Conservation (phyloP, 768 basidiomycete species). For the Agaricus subrufescens region DNA sequence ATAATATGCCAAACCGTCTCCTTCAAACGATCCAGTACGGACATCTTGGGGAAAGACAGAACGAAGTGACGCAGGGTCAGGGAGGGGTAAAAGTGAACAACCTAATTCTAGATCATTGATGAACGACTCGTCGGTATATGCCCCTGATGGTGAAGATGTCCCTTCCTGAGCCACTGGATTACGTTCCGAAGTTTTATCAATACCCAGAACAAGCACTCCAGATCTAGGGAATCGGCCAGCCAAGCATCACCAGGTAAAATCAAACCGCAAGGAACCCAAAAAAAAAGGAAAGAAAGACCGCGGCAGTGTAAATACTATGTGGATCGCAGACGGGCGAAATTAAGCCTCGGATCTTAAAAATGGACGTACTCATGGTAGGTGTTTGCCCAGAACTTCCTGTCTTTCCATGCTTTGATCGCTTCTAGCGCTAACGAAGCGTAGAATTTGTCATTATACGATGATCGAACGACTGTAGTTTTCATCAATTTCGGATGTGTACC, state of each 20-base stretch:
- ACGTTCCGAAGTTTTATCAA: constrained; percentile 16
- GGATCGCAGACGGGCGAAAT: not conserved
- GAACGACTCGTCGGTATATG: constrained; percentile 52
- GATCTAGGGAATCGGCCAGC: constrained; percentile 37
- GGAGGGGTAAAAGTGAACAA: constrained; percentile 39
- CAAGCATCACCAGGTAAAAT: not conserved
- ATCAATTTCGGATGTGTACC: not conserved
- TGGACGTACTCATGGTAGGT: constrained; percentile 76
- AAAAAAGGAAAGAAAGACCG: not conserved
- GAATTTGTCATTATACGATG: constrained; percentile 64
- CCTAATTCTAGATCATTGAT: constrained; percentile 61
- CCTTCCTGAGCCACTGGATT: not conserved
- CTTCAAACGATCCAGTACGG: constrained; percentile 28
- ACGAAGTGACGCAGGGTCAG: constrained; percentile 35
- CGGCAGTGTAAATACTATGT: constrained; percentile 1
- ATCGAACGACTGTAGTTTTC: constrained; percentile 40
- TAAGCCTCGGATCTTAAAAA: constrained; percentile 15
- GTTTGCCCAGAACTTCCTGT: constrained; percentile 58
- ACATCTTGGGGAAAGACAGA: constrained; percentile 42
- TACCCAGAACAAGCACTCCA: constrained; percentile 61
- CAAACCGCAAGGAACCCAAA: not conserved
- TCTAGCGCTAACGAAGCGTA: constrained; percentile 71
- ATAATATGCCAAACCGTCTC: constrained; percentile 21
- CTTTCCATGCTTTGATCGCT: constrained; percentile 74
- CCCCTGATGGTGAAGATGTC: constrained; percentile 4